These are phyloP conservation scores for Saccharomycopsis sp. DNA, from an alignment of 805 yeast genomes.

Conservation along the genomic window DNA sequence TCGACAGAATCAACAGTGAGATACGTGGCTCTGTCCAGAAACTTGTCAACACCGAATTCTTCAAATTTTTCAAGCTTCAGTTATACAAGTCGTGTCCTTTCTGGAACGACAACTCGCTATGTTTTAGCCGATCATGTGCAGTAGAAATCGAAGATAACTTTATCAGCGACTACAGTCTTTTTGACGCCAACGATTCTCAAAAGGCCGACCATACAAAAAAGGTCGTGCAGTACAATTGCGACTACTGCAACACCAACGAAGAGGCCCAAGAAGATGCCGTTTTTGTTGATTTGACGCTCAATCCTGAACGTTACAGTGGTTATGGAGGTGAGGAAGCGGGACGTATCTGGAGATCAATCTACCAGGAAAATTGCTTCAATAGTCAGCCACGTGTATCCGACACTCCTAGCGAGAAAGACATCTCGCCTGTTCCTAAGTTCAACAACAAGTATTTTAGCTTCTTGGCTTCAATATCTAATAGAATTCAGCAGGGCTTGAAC, in stretches of 20 bases:
- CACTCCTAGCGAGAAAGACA: too few relatives aligned
- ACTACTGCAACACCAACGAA: slow-evolving; percentile 63
- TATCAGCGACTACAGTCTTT: slow-evolving; percentile 37
- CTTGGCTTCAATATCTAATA: slow-evolving; percentile 16
- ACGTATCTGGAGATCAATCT: slow-evolving; percentile 89
- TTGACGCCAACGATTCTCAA: slow-evolving; percentile 33
- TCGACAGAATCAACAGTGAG: slow-evolving; percentile 22
- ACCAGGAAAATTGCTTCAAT: slow-evolving; percentile 84
- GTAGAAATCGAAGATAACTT: slow-evolving; percentile 71
- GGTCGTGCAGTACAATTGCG: slow-evolving; percentile 37
- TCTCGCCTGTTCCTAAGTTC: slow-evolving; percentile 16
- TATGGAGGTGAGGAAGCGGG: slow-evolving; percentile 89
- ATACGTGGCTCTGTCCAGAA: slow-evolving; percentile 51
- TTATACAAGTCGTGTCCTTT: slow-evolving; percentile 80
- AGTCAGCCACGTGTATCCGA: slow-evolving; percentile 22
- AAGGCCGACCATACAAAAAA: slow-evolving; percentile 22
- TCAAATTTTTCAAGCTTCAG: slow-evolving; percentile 81
- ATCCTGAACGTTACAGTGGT: slow-evolving; percentile 96
- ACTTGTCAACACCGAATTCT: slow-evolving; percentile 69
- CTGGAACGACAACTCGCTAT: slow-evolving; percentile 69
- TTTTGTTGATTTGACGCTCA: slow-evolving; percentile 75
- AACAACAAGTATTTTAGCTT: slow-evolving; percentile 21
- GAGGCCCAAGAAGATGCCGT: slow-evolving; percentile 62
- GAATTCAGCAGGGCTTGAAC: slow-evolving; percentile 24
- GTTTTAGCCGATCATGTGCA: slow-evolving; percentile 84